These are phyloP conservation scores for Plasmodium berghei DNA, from an alignment of 169 alveolate species.

Conservation along the genomic window DNA sequence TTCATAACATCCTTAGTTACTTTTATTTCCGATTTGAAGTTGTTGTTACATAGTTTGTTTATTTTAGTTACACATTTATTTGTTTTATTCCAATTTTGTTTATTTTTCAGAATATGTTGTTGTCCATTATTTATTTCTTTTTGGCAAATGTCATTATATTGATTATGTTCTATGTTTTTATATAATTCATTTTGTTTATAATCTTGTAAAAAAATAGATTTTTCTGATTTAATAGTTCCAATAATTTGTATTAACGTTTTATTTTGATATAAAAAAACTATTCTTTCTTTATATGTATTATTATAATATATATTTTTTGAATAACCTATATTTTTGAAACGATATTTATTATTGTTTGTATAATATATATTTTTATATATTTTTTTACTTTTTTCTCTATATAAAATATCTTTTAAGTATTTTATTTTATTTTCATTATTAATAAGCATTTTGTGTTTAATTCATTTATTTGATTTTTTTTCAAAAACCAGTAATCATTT, in stretches of 20 bases:
- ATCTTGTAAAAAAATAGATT: background rate
- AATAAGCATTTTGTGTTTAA: conserved; percentile 13
- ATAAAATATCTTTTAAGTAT: conserved; percentile 25
- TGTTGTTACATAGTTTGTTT: background rate
- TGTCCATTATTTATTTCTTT: background rate
- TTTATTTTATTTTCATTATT: conserved; percentile 24
- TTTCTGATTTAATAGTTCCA: conserved; percentile 10
- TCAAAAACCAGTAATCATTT: background rate
- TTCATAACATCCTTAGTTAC: no score
- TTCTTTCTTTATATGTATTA: conserved; percentile 20
- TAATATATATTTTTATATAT: background rate
- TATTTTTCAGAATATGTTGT: background rate
- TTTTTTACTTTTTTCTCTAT: conserved; percentile 47
- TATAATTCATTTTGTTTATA: background rate
- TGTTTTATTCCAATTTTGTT: background rate
- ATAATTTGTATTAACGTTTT: conserved; percentile 44
- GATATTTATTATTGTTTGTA: no score
- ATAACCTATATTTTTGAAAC: background rate
- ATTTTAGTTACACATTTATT: background rate
- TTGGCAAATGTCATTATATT: background rate
- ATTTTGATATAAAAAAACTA: conserved; percentile 24
- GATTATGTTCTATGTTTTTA: background rate
- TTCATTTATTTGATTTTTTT: background rate
- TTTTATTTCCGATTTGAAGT: no score
- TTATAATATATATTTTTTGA: background rate